phyloP scores from a whole-genome alignment of 352 stramenopile genomes.

The Globisporangium mamillatum region DNA sequence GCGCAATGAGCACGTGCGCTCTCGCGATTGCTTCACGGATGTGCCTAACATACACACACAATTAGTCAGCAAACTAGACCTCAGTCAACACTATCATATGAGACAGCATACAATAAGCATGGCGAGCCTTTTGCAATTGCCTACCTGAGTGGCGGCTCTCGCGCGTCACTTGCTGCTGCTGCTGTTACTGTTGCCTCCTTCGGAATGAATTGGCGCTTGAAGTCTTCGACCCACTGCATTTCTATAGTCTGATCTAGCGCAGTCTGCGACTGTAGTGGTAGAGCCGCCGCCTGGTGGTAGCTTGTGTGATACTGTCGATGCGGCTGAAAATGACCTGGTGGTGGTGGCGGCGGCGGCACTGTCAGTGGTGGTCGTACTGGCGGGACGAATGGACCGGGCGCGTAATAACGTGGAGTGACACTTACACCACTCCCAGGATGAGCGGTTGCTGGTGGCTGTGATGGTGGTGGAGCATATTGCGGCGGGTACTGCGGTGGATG shows the following conservation, averaged over 20 bases:
- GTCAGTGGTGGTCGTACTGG: background rate
- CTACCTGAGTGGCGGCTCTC: constrained; percentile 9
- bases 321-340: background rate
- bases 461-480: background rate
- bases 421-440: background rate
- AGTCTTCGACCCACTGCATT: constrained; percentile 16
- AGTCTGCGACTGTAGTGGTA: background rate
- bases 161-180: background rate
- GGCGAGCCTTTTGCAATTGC: background rate
- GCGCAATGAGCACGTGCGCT: constrained; percentile 10
- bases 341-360: background rate
- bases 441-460: background rate
- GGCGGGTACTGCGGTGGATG: background rate
- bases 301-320: background rate
- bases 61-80: too few relatives aligned
- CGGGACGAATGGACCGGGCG: background rate
- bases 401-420: background rate
- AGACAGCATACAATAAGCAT: background rate
- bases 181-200: background rate
- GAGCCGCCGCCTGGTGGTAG: background rate
- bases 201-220: constrained; percentile 9
- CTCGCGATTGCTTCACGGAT: constrained; percentile 7
- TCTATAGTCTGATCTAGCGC: constrained; percentile 7
- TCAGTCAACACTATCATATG: too few relatives aligned
- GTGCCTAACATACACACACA: background rate